These are phyloP conservation scores for Rubia balearica DNA, from an alignment of 305 asterid species.

Conservation along the genomic window DNA sequence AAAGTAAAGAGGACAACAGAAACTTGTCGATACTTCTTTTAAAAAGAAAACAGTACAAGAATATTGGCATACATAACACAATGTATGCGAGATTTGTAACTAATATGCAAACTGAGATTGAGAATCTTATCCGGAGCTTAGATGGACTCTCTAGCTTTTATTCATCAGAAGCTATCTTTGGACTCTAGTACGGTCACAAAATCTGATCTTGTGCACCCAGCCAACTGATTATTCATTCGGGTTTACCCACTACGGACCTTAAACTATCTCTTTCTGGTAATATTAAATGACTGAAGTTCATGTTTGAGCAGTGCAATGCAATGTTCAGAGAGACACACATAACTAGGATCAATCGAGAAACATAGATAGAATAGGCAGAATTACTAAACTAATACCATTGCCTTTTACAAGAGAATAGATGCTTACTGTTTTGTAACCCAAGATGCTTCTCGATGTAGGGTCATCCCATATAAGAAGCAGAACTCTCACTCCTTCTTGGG, in stretches of 20 bases:
- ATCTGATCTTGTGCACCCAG: not conserved
- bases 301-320: not conserved
- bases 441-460: conserved; percentile 89
- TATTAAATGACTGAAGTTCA: not conserved
- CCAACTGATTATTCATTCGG: not conserved
- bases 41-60: not conserved
- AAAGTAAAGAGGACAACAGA: not conserved
- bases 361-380: not conserved
- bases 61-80: no score
- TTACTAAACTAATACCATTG: not conserved
- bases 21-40: not conserved
- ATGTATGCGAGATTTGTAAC: no score
- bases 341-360: not conserved
- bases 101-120: no score
- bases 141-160: not conserved
- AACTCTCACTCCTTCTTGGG: conserved; percentile 98
- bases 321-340: not conserved
- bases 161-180: not conserved
- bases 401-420: not conserved
- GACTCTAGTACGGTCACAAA: not conserved
- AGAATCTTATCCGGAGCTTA: not conserved
- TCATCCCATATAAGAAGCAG: conserved; percentile 96
- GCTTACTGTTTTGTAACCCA: conserved; percentile 88
- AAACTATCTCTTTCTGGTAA: not conserved
- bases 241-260: not conserved